phyloP scores from a whole-genome alignment of 148 eudicot genomes.

The Agrostemma githago region DNA sequence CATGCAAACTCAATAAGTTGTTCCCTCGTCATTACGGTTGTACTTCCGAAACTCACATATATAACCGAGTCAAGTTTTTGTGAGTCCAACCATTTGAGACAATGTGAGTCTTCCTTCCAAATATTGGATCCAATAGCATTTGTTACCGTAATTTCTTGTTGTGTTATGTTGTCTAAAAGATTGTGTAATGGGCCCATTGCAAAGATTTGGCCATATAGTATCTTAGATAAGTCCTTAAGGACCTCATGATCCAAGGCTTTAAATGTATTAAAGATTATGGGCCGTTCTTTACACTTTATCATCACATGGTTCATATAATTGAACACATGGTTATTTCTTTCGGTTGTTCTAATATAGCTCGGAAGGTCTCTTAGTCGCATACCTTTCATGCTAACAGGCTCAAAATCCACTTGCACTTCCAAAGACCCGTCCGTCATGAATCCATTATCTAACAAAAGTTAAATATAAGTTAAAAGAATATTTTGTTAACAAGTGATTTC shows the following conservation, averaged over 20 bases:
- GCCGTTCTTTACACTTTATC: background rate
- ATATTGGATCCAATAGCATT: background rate
- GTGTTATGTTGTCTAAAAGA: background rate
- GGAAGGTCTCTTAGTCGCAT: constrained; percentile 2
- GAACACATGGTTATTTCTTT: background rate
- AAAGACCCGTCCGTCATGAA: background rate
- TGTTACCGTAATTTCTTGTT: background rate
- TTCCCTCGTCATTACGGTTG: background rate
- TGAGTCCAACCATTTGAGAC: constrained; percentile 1
- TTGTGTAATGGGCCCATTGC: background rate
- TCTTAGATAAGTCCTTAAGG: background rate
- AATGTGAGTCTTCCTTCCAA: background rate
- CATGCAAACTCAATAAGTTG: constrained; percentile 3
- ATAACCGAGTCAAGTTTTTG: background rate
- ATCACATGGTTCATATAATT: background rate
- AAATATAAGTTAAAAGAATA: too few relatives aligned
- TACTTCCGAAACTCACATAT: constrained; percentile 3
- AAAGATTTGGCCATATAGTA: background rate
- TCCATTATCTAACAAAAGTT: background rate
- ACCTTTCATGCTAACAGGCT: constrained; percentile 2
- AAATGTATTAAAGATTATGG: background rate
- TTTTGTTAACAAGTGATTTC: too few relatives aligned
- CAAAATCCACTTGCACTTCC: background rate
- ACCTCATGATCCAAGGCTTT: background rate
- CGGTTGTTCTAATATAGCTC: background rate